These are phyloP conservation scores for Saraca asoca DNA, from an alignment of 331 rosid genomes.

Conservation along the genomic window DNA sequence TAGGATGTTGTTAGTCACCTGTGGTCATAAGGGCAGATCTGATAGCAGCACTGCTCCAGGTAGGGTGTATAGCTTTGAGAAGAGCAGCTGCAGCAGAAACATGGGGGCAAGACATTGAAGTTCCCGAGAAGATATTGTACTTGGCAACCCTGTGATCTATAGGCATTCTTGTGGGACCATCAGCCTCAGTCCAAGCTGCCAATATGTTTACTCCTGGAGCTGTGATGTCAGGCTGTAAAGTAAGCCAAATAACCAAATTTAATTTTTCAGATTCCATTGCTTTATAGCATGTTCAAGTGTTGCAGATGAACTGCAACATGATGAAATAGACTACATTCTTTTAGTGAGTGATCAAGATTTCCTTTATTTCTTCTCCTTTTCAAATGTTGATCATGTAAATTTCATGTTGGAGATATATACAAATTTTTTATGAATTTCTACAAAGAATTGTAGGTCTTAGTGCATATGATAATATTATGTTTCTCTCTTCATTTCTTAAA, in stretches of 20 bases:
- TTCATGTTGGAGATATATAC: too few relatives aligned
- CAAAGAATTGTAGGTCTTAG: too few relatives aligned
- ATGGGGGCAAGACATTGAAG: slow-evolving; percentile 98
- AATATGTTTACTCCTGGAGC: slow-evolving; percentile 90
- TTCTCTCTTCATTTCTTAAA: too few relatives aligned
- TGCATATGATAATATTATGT: too few relatives aligned
- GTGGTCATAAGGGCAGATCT: slow-evolving; percentile 92
- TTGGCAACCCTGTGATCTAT: slow-evolving; percentile 58
- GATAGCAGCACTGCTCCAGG: slow-evolving; percentile 86
- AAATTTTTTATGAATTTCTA: too few relatives aligned
- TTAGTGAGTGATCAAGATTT: too few relatives aligned
- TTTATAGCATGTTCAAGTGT: too few relatives aligned
- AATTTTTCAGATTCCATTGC: neutral
- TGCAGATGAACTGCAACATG: too few relatives aligned
- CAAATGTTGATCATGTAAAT: too few relatives aligned
- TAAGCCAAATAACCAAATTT: slow-evolving; percentile 8
- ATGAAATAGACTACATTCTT: too few relatives aligned
- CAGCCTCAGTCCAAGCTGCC: slow-evolving; percentile 84
- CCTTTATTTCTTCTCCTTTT: too few relatives aligned
- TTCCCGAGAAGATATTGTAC: slow-evolving; percentile 79
- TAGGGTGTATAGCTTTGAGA: slow-evolving; percentile 78
- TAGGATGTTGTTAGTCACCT: slow-evolving; percentile 47
- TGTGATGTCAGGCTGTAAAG: slow-evolving; percentile 83
- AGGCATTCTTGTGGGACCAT: slow-evolving; percentile 67
- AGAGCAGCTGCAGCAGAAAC: slow-evolving; percentile 75